Evolutionary conservation across 2,329 filamentous ascomycete genomes (phyloP).

Genomic region (Monilinia aucupariae): DNA sequence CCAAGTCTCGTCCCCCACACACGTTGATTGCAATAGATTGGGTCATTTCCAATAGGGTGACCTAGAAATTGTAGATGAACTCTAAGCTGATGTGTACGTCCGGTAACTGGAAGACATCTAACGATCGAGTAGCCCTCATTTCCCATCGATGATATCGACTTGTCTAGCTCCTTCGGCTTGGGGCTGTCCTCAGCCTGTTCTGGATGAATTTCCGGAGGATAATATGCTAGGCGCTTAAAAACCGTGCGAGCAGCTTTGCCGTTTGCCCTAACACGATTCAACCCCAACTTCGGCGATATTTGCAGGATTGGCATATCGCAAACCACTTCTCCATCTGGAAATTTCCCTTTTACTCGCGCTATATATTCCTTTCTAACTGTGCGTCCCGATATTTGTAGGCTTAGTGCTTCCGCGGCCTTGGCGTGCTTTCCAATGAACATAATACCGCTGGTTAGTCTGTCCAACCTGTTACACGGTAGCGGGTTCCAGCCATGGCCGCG

Average conservation of each 20-base stretch:
- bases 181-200: conserved; percentile 20
- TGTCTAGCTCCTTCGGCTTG: conserved; percentile 14
- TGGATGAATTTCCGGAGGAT: conserved; percentile 49
- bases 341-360: conserved; percentile 82
- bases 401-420: conserved; percentile 71
- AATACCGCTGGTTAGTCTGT: conserved; percentile 88
- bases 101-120: conserved; percentile 86
- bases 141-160: conserved; percentile 40
- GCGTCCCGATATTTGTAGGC: conserved; percentile 68
- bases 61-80: conserved; percentile 94
- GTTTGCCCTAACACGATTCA: conserved; percentile 90
- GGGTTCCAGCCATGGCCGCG: conserved; percentile 50
- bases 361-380: conserved; percentile 94
- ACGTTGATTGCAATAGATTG: conserved; percentile 90
- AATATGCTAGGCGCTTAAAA: conserved; percentile 90
- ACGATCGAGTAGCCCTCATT: conserved; percentile 88
- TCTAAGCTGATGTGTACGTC: conserved; percentile 88
- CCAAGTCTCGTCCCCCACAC: conserved; percentile 85
- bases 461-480: conserved; percentile 82
- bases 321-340: conserved; percentile 84
- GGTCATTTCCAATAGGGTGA: conserved; percentile 93
- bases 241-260: conserved; percentile 87
- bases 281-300: conserved; percentile 88
- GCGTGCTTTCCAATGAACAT: conserved; percentile 95
- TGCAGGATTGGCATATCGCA: conserved; percentile 91